Evolutionary conservation across 2,329 filamentous ascomycete species (phyloP), one percentile per base, ranked within the genome.

Genomic region (Cadophora sp.): DNA sequence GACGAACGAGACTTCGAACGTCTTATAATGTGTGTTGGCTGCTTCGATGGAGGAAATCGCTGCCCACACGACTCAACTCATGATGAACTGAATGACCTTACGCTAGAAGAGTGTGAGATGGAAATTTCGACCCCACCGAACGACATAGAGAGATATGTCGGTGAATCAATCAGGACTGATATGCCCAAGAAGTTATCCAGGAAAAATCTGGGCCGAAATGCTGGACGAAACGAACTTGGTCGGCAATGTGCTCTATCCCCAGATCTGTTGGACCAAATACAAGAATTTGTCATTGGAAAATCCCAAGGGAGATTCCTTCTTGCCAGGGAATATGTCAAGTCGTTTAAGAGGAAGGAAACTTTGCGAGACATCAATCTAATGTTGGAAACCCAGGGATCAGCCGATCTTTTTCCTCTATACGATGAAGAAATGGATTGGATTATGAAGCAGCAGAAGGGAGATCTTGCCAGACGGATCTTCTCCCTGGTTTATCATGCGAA

Each of bases 401-500:
- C 74, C 4, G 76, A 73, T 0, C 79, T 81, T 4, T 72, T 81
- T 13, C 8, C 68, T 4, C 78, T 80, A 0, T 87, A 86, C 48
- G 66, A 77, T 0, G 67, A 79, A 0, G 78, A 80, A 0, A 80
- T 85, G 73, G 33, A 79, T 1, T 16, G 55, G 8, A 74, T 82
- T 18, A 83, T 85, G 20, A 62, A 78, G 20, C 66, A 70, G 0
- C 82, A 85, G 59, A 68, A 78, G 0, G 45, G 77, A 18, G 66
- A 58, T 16, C 61, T 76, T 27, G 50, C 55, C 6, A 48, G 71
- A 0, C 30, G 73, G 16, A 71, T 76, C 18, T 58, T 81, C 1
- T 73, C 73, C 0, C 78, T 78, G 75, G 70, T 80, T 4, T 72
- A 69, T 18, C 76, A 63, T 39, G 71, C 78, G 1, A 70, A 65